These are phyloP conservation scores for Ustilago cynodontis DNA, from an alignment of 1,284 basidiomycete genomes.

Conservation along the genomic window DNA sequence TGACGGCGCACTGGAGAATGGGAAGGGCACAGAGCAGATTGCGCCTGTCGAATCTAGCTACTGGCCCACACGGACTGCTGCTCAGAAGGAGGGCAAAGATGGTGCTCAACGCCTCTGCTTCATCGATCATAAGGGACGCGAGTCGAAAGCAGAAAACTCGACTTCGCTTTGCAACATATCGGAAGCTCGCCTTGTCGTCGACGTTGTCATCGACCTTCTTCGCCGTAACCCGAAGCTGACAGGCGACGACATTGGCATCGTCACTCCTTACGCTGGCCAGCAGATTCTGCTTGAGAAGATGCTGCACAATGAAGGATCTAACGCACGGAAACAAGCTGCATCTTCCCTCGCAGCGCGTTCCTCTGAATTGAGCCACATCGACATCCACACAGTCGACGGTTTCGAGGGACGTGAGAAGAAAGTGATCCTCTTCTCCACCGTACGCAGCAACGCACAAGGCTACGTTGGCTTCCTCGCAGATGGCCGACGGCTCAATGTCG, in stretches of 20 bases:
- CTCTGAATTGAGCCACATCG: constrained; percentile 74
- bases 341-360: constrained; percentile 22
- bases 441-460: constrained; percentile 78
- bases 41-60: constrained; percentile 51
- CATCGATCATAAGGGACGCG: constrained; percentile 52
- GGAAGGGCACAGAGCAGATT: constrained; percentile 71
- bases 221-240: constrained; percentile 51
- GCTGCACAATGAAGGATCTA: constrained; percentile 48
- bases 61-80: constrained; percentile 14
- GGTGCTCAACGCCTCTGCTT: constrained; percentile 43
- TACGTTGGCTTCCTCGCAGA: constrained; percentile 91
- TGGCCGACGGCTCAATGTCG: constrained; percentile 95
- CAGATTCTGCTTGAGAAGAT: constrained; percentile 58
- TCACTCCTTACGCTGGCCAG: constrained; percentile 66
- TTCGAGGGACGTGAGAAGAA: constrained; percentile 97
- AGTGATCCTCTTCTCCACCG: constrained; percentile 91
- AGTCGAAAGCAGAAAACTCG: constrained; percentile 51
- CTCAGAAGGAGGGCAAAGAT: background rate
- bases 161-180: constrained; percentile 56
- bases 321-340: constrained; percentile 27
- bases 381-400: constrained; percentile 92
- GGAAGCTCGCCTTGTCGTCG: constrained; percentile 67
- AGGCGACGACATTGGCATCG: constrained; percentile 64
- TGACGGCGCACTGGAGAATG: constrained; percentile 78
- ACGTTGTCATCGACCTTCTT: constrained; percentile 61